Evolutionary conservation across 2,329 filamentous ascomycete species (phyloP).

Genomic region (Stemphylium vesicarium): DNA sequence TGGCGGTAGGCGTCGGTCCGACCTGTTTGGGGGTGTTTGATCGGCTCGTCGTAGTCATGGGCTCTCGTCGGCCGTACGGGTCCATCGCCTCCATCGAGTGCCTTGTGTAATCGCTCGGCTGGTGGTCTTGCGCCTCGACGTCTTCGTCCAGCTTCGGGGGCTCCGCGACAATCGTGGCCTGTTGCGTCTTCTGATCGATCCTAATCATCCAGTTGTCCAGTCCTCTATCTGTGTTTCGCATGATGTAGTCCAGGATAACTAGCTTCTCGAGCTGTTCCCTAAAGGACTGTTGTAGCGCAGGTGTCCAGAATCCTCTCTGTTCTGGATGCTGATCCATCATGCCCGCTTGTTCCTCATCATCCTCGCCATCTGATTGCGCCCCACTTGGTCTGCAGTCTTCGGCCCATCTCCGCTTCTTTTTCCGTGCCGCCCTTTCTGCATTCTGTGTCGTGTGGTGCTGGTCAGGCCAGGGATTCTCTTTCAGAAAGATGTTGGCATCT

Average conservation of each 20-base stretch:
- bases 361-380: constrained; percentile 66
- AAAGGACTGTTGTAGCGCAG: constrained; percentile 86
- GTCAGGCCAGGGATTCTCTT: constrained; percentile 96
- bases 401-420: constrained; percentile 72
- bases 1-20: constrained; percentile 65
- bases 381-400: constrained; percentile 78
- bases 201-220: constrained; percentile 99
- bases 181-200: constrained; percentile 82
- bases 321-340: constrained; percentile 45
- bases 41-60: constrained; percentile 76
- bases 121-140: constrained; percentile 41
- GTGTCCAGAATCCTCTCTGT: constrained; percentile 80
- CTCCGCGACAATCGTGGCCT: constrained; percentile 85
- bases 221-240: constrained; percentile 96
- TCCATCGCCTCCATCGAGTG: constrained; percentile 65
- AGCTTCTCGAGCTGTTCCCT: constrained; percentile 95
- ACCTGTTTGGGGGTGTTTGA: constrained; percentile 62
- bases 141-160: constrained; percentile 70
- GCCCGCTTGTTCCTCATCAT: constrained; percentile 56
- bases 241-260: constrained; percentile 97
- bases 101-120: constrained; percentile 61
- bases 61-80: constrained; percentile 78
- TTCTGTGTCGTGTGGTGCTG: constrained; percentile 74
- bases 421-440: constrained; percentile 69
- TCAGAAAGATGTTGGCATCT: constrained; percentile 92